Percentiles rank a stretch among this genome's conserved stretches.
Evolutionary conservation across 2,329 filamentous ascomycete species (phyloP).

Genomic region (Scedosporium aurantiacum): DNA sequence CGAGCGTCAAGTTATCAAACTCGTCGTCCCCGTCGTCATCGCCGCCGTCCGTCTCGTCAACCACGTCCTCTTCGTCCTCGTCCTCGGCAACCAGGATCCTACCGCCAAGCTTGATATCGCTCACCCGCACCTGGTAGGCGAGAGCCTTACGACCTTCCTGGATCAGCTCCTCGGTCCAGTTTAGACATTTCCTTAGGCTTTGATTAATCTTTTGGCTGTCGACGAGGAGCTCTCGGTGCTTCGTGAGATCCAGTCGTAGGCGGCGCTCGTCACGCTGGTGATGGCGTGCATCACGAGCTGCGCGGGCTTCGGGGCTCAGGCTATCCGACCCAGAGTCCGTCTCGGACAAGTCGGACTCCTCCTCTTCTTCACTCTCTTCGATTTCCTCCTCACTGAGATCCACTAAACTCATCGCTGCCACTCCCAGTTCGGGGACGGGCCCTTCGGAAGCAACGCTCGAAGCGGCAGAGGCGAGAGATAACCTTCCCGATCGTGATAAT

Average conservation of each 20-base stretch:
- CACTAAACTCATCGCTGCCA: constrained; percentile 34
- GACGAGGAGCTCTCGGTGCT: constrained; percentile 77
- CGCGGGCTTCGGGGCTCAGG: constrained; percentile 27
- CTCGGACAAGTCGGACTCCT: constrained; percentile 37
- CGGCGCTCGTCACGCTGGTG: constrained; percentile 70
- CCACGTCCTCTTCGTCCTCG: constrained; percentile 26
- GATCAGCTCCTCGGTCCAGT: constrained; percentile 84
- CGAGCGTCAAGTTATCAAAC: not conserved
- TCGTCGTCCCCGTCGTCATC: constrained; percentile 2
- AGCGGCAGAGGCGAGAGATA: constrained; percentile 48
- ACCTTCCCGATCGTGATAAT: constrained; percentile 68
- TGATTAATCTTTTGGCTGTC: constrained; percentile 95
- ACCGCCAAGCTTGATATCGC: constrained; percentile 72
- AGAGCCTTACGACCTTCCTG: constrained; percentile 79
- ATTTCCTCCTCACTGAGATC: constrained; percentile 38
- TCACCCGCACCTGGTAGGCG: constrained; percentile 66
- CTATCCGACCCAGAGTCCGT: constrained; percentile 13
- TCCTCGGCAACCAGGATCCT: constrained; percentile 61
- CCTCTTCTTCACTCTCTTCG: constrained; percentile 35
- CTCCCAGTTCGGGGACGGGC: constrained; percentile 28
- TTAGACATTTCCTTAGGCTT: constrained; percentile 78
- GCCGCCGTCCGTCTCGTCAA: not conserved
- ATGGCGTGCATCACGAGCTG: constrained; percentile 36
- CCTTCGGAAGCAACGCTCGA: constrained; percentile 33
- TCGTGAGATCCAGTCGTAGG: constrained; percentile 72